Percentiles rank a stretch among this genome's conserved stretches.
These are phyloP conservation scores for Coniochaeta sp. DNA, from an alignment of 2,329 filamentous ascomycete species.

Conservation along the genomic window DNA sequence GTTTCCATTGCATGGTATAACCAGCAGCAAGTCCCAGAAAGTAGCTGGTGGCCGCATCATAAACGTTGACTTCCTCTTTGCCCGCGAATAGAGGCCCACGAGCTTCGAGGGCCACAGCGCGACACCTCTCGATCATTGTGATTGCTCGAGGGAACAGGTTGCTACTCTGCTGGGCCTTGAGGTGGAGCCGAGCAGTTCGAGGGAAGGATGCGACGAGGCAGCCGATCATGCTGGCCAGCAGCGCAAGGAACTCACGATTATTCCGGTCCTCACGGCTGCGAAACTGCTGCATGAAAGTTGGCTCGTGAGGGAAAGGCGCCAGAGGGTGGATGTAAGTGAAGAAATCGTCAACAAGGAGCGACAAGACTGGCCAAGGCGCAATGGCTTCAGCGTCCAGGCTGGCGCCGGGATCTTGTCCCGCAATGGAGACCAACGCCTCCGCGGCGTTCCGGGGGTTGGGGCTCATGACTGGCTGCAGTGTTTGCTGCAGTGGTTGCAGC, in stretches of 20 bases:
- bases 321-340: slow-evolving; percentile 77
- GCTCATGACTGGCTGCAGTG: neutral
- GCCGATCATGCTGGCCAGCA: slow-evolving; percentile 69
- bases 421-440: slow-evolving; percentile 40
- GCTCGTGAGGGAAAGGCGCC: slow-evolving; percentile 71
- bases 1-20: slow-evolving; percentile 61
- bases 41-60: slow-evolving; percentile 65
- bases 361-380: slow-evolving; percentile 59
- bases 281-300: slow-evolving; percentile 66
- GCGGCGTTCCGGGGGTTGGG: slow-evolving; percentile 35
- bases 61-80: slow-evolving; percentile 39
- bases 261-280: slow-evolving; percentile 58
- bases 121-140: slow-evolving; percentile 63
- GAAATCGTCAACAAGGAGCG: slow-evolving; percentile 70
- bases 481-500: neutral
- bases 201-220: slow-evolving; percentile 70
- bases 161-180: slow-evolving; percentile 59
- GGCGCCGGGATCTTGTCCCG: slow-evolving; percentile 24
- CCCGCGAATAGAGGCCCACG: slow-evolving; percentile 48
- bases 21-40: slow-evolving; percentile 61
- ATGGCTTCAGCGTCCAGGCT: slow-evolving; percentile 60
- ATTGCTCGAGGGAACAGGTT: slow-evolving; percentile 62
- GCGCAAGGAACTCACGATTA: slow-evolving; percentile 59
- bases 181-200: slow-evolving; percentile 59
- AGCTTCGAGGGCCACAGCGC: slow-evolving; percentile 60